Evolutionary conservation across 805 yeast genomes (phyloP), one percentile per base, ranked within the genome.

Genomic region (Gaillardinia entomophila): DNA sequence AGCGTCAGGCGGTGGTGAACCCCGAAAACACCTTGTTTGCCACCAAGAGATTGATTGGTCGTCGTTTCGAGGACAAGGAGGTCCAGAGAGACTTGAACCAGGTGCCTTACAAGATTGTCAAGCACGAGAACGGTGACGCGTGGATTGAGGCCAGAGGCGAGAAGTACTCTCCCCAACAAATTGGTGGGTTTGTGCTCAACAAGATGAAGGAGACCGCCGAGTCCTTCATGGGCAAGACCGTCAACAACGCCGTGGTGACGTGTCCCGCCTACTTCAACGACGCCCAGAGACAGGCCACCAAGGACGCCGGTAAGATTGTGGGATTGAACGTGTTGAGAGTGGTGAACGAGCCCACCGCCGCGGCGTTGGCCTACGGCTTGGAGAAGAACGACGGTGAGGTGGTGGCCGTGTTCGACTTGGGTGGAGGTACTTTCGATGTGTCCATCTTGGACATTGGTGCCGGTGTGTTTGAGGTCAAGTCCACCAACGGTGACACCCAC

Each of bases 121-220:
- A 86, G 72, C 94, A 87, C 75, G 61, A 72, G 43, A 89, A 89
- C 60, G 96, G 96, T 46, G 97, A 89, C 58, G 96, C 96, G 37
- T 88, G 96, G 96, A 78, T 88, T 36, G 87, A 86, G 71, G 88
- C 94, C 41, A 77, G 87, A 49, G 94, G 90, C 48, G 77, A 83
- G 61, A 67, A 71, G 43, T 89, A 88, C 73, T 88, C 96, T 31
- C 97, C 97, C 34, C 89, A 94, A 38, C 96, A 88, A 66, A 84
- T 88, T 50, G 96, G 96, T 55, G 96, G 96, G 35, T 85, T 88
- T 55, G 60, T 88, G 45, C 77, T 88, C 56, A 86, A 85, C 79
- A 89, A 88, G 77, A 89, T 88, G 96, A 89, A 88, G 79, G 96
- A 89, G 73, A 89, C 96, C 47, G 96, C 97, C 46, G 96, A 87